Evolutionary conservation across 116 monocot genomes (phyloP), one percentile per base, ranked within the genome.

Genomic region (Papilionanthe hybrid): DNA sequence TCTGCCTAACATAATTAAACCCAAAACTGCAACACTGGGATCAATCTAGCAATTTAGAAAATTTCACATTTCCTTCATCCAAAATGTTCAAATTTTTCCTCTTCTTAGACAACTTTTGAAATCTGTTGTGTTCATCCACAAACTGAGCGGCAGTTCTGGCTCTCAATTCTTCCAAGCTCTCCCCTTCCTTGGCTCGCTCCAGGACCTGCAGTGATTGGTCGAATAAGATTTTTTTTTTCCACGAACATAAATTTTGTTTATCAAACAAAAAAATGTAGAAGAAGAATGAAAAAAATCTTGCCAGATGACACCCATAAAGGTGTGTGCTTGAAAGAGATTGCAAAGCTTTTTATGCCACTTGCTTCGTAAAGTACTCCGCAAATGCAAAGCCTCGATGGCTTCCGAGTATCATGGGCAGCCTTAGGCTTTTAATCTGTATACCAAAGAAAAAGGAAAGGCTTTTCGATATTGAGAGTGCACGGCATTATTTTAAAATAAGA

Each of bases 351-450:
- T 94, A 88, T 0, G 97, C 91, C 83, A 94, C 97, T 79, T 98
- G 97, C 81, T 94, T 98, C 5, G 97, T 94, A n/a, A 94, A 71
- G 50, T 87, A 98, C 83, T 98, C 97, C 56, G 94, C 97, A 75
- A 98, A 98, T 60, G 94, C 97, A 82, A 92, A 98, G 28, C 97
- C 97, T 68, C 92, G 91, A 73, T 98, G 94, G 57, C 82, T 87
- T 47, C 90, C 89, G 42, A 94, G 80, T 65, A 92, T 98, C 89
- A 91, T 91, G 27, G 97, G 97, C 79, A 98, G 84, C 47, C 94
- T 88, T 43, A 98, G 76, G 60, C 94, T 94, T 86, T 86, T 91
- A 48, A 98, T 81, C 97, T 98, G 89, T 43, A 72, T 71, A 20
- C 28, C 41, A 57, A 58, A 32, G 19, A n/a, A n/a, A 44, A 69